Evolutionary conservation across 108 stramenopile genomes (phyloP), one percentile per base, ranked within the genome.

Genomic region (Bacterosira constricta): DNA sequence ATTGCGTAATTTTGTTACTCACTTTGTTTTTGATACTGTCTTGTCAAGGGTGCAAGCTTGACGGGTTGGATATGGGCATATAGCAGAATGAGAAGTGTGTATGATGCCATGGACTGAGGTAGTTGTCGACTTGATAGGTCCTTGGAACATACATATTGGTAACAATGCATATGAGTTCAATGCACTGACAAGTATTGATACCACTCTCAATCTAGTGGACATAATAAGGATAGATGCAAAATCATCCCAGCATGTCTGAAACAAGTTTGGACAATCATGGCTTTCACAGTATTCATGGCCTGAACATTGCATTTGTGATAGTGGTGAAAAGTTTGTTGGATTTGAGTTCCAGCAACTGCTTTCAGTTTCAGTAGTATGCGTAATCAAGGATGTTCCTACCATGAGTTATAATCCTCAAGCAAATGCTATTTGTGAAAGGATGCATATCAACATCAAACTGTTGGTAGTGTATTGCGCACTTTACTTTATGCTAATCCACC

Each of bases 241-340:
- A n/a, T n/a, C n/a, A n/a, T n/a, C n/a, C n/a, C n/a, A n/a, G n/a
- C n/a, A n/a, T n/a, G n/a, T n/a, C n/a, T n/a, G 72, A 41, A 31
- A 69, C 2, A 63, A 63, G n/a, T 80, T 84, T 30, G 63, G 44
- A 4, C 79, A 80, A 42, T 20, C 23, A 11, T 85, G 85, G 85
- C 46, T 85, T 4, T 41, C 69, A 3, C 32, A 74, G 30, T 85
- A 85, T 75, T 81, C 85, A 12, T 29, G 23, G 36, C 85, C 85
- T 35, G 0, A 35, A 2, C 34, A 35, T 15, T 68, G 58, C 31
- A 45, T 69, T 3, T 49, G 49, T 36, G 69, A 63, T 25, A 61
- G 52, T 38, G 59, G 69, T 17, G 49, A 36, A 39, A 60, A 71
- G 18, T 71, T 71, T 32, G 38, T 55, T 8, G 81, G 85, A 21